These are phyloP conservation scores for Solanum hybrid DNA, from an alignment of 305 asterid genomes.

Conservation along the genomic window DNA sequence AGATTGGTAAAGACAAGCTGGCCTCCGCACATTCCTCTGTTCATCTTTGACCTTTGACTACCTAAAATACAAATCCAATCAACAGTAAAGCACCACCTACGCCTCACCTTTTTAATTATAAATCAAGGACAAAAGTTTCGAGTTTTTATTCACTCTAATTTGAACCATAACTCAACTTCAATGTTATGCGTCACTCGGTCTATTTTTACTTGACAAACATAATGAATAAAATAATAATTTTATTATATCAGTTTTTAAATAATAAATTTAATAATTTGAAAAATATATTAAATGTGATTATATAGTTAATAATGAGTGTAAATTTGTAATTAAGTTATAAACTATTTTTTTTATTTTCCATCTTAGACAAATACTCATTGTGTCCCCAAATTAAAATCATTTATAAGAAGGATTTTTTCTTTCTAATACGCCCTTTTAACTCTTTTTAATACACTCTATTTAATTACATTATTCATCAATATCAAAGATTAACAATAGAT, in stretches of 20 bases:
- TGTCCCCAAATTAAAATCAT: neutral
- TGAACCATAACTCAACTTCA: neutral
- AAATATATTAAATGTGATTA: neutral
- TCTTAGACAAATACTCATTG: neutral
- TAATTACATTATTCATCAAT: neutral
- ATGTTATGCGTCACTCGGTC: neutral
- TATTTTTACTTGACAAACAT: neutral
- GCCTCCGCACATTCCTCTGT: slow-evolving; percentile 29
- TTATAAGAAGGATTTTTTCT: too few relatives aligned
- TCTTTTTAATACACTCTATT: too few relatives aligned
- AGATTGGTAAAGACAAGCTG: slow-evolving; percentile 25
- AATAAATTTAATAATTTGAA: too few relatives aligned
- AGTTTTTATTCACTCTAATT: neutral
- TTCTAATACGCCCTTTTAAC: neutral
- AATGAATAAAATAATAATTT: neutral
- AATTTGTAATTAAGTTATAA: too few relatives aligned
- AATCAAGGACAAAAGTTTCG: neutral
- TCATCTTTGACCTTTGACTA: slow-evolving; percentile 74
- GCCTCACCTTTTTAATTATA: neutral
- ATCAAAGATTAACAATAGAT: neutral
- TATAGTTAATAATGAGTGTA: too few relatives aligned
- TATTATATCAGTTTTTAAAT: too few relatives aligned
- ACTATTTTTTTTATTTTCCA: too few relatives aligned
- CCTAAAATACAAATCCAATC: neutral
- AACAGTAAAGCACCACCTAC: neutral